Conservation (phyloP, 257 asterid species). For the Buddleja alternifolia region DNA sequence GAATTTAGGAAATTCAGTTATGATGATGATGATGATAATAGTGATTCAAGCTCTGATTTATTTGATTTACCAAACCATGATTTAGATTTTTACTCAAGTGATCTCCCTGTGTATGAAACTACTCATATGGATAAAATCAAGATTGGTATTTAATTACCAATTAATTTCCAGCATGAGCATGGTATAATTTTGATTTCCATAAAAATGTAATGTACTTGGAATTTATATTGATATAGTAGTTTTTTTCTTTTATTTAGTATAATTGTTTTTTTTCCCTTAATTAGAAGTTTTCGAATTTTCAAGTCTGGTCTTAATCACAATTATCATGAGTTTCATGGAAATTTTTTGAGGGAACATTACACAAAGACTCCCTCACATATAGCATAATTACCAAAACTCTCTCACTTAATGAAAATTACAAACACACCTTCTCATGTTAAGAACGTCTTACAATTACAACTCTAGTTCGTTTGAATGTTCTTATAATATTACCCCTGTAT, state of each 20-base stretch:
- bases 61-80: slow-evolving; percentile 85
- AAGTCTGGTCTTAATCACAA: too few species aligned
- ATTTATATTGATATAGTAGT: neutral
- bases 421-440: too few species aligned
- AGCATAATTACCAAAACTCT: too few species aligned
- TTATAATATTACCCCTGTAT: too few species aligned
- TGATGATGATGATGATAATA: slow-evolving; percentile 54
- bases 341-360: too few species aligned
- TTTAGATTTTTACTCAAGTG: slow-evolving; percentile 46
- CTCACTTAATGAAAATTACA: too few species aligned
- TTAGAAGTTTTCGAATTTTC: too few species aligned
- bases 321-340: too few species aligned
- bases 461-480: too few species aligned
- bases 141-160: slow-evolving; percentile 14
- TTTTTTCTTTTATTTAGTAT: too few species aligned
- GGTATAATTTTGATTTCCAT: neutral
- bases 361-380: too few species aligned
- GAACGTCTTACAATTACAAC: too few species aligned
- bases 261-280: neutral
- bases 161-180: slow-evolving; percentile 23
- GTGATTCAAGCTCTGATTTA: slow-evolving; percentile 89
- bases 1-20: slow-evolving; percentile 37
- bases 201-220: neutral
- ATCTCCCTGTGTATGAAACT: slow-evolving; percentile 57
- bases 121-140: slow-evolving; percentile 43